phyloP scores from a whole-genome alignment of 192 early-diverging fungal genomes.

The Haplosporangium gracile region DNA sequence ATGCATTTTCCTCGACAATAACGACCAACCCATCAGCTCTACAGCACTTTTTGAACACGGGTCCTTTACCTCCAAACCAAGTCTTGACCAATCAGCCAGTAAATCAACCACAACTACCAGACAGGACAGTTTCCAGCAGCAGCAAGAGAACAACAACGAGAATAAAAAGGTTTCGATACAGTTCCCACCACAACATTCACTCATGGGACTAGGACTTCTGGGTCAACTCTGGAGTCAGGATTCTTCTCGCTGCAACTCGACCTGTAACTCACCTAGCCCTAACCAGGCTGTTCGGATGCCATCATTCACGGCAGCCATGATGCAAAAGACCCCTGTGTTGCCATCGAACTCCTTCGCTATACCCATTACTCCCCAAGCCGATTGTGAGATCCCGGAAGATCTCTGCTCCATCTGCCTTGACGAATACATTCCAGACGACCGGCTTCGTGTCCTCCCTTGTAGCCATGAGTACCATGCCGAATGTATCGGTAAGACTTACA shows the following conservation, averaged over 20 bases:
- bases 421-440: slow-evolving; percentile 32
- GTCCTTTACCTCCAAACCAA: neutral
- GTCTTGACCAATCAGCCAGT: neutral
- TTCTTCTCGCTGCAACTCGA: slow-evolving; percentile 10
- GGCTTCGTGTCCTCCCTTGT: slow-evolving; percentile 38
- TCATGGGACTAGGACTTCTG: slow-evolving; percentile 14
- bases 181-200: neutral
- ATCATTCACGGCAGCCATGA: neutral
- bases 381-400: slow-evolving; percentile 6
- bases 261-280: slow-evolving; percentile 12
- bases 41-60: neutral
- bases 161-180: slow-evolving; percentile 9
- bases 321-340: neutral
- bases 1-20: slow-evolving; percentile 13
- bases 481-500: slow-evolving; percentile 36
- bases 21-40: neutral
- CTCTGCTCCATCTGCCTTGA: slow-evolving; percentile 49
- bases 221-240: slow-evolving; percentile 23
- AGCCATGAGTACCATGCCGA: slow-evolving; percentile 50
- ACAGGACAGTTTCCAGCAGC: too few species aligned
- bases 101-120: neutral
- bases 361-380: neutral
- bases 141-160: neutral
- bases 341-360: neutral
- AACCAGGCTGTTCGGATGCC: slow-evolving; percentile 16